Conservation (phyloP, 495 filamentous ascomycete genomes). For the Podospora sp. region DNA sequence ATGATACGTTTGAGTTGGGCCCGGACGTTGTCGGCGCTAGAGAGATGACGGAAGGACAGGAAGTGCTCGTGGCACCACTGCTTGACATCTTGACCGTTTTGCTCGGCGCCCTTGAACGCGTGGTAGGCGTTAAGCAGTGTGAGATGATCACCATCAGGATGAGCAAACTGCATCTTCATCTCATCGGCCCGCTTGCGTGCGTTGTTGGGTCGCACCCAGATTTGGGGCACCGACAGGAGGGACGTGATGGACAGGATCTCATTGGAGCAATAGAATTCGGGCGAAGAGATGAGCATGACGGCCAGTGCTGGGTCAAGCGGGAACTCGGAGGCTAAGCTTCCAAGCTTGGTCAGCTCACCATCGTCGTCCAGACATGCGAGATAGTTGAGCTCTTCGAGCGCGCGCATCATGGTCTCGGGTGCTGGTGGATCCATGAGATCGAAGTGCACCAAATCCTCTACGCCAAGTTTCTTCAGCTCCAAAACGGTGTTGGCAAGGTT, state of each 20-base stretch:
- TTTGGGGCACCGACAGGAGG: conserved; percentile 89
- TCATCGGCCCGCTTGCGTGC: conserved; percentile 92
- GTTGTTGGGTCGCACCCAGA: conserved; percentile 85
- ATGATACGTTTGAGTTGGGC: conserved; percentile 91
- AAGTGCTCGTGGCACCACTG: conserved; percentile 99
- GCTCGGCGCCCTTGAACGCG: conserved; percentile 78
- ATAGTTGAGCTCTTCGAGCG: conserved; percentile 96
- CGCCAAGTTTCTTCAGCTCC: conserved; percentile 95
- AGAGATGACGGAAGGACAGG: conserved; percentile 83
- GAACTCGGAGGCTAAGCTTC: conserved; percentile 89
- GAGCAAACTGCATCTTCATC: conserved; percentile 93
- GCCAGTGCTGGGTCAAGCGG: conserved; percentile 93
- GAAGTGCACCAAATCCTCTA: conserved; percentile 96
- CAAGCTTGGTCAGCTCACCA: conserved; percentile 83
- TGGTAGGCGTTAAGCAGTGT: conserved; percentile 98
- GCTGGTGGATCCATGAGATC: conserved; percentile 98
- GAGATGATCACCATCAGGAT: conserved; percentile 91
- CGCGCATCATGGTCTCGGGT: conserved; percentile 98
- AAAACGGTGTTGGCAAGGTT: conserved; percentile 94
- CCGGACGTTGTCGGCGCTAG: conserved; percentile 92
- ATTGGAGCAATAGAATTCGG: conserved; percentile 98
- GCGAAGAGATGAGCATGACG: conserved; percentile 96
- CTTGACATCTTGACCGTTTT: conserved; percentile 70
- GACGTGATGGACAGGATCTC: conserved; percentile 96
- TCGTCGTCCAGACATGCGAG: conserved; percentile 96